Percentiles rank a stretch among this genome's conserved stretches.
Evolutionary conservation across 257 asterid species (phyloP).

Genomic region (Echites panduratus): DNA sequence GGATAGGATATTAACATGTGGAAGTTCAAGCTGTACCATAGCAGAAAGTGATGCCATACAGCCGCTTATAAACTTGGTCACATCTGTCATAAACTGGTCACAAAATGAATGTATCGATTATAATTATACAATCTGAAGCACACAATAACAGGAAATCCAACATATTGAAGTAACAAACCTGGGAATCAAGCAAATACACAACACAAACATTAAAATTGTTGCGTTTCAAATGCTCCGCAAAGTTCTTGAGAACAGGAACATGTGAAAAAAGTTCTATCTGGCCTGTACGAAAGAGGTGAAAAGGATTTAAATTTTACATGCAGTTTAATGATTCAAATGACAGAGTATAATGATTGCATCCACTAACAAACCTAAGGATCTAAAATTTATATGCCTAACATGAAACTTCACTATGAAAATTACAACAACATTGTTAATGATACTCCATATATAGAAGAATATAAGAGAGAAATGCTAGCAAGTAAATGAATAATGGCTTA

Average conservation of each 20-base stretch:
- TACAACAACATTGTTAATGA: background rate
- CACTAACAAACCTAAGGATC: background rate
- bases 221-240: slow-evolving; percentile 74
- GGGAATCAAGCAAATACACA: slow-evolving; percentile 93
- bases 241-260: slow-evolving; percentile 89
- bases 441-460: background rate
- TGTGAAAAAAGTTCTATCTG: slow-evolving; percentile 96
- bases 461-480: background rate
- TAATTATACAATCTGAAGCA: slow-evolving; percentile 7
- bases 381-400: background rate
- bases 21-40: slow-evolving; percentile 95
- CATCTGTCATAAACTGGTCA: slow-evolving; percentile 82
- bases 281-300: slow-evolving; percentile 42
- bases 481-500: background rate
- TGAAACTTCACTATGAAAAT: background rate
- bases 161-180: slow-evolving; percentile 39
- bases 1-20: slow-evolving; percentile 93
- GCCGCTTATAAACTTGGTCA: slow-evolving; percentile 96
- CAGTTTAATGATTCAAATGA: background rate
- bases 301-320: slow-evolving; percentile 2
- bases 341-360: background rate
- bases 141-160: background rate
- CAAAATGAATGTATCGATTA: slow-evolving; percentile 7
- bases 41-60: slow-evolving; percentile 99
- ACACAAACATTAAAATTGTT: slow-evolving; percentile 85